Evolutionary conservation across 116 monocot genomes (phyloP), one percentile per base, ranked within the genome.

Genomic region (Cymodocea nodosa): DNA sequence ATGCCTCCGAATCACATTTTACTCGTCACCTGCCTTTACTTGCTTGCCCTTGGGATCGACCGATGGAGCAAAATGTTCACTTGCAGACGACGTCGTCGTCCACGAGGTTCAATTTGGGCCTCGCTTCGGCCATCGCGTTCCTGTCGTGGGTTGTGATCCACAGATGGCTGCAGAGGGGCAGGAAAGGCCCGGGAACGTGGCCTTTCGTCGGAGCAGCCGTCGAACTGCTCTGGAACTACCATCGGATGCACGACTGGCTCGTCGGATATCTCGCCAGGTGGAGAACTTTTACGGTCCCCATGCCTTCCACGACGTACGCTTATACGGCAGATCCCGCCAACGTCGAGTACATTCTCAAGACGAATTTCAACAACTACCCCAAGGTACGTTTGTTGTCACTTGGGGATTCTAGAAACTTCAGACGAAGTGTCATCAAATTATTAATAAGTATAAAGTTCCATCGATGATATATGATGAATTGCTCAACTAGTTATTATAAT

Each of bases 161-260:
- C 52, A 70, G 73, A 63, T 84, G 77, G 86, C 67, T 52, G 23
- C 82, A 82, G 65, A 77, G 84, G 70, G 73, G 76, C 18, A 63
- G 74, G 13, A 80, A 57, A 51, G 89, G 89, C 17, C 93, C 93
- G 0, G 89, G 73, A 71, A 80, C 86, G 17, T 94, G 93, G 93
- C 93, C 89, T 0, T 3, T 89, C 72, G 62, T 94, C 5, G 89
- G 89, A 17, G 83, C 89, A 5, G 50, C 80, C 25, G 71, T 94
- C 10, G 93, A 94, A 37, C 82, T 80, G 51, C 72, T 94, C 15
- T 80, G 65, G 73, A 94, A 94, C 76, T 94, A 94, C 65, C 53
- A 94, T 6, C 67, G 76, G 35, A 94, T 94, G 93, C 93, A 94
- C 62, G 93, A 94, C 70, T 94, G 93, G 93, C 73, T 94, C 2